These are phyloP conservation scores for Herpetomonas tarakana DNA, from an alignment of 208 protist genomes.

Conservation along the genomic window DNA sequence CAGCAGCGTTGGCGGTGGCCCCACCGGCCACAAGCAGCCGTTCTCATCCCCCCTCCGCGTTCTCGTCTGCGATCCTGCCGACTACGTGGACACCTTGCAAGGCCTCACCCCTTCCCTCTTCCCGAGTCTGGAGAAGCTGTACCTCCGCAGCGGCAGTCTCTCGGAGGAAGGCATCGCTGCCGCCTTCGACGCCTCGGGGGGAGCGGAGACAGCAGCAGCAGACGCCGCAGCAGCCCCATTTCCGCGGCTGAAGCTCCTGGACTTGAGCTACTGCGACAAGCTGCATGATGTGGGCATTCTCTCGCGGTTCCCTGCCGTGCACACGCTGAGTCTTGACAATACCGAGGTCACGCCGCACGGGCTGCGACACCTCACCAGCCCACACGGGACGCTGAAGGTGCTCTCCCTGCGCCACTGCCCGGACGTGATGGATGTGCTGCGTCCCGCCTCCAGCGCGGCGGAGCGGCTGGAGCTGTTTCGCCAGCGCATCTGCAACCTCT, in stretches of 20 bases:
- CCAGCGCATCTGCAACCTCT: conserved; percentile 22
- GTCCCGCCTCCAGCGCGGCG: conserved; percentile 15
- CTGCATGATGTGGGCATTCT: conserved; percentile 30
- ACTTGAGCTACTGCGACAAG: conserved; percentile 69
- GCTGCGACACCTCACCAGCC: conserved; percentile 21
- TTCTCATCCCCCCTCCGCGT: conserved; percentile 29
- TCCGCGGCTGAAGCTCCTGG: conserved; percentile 27
- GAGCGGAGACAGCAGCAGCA: no score
- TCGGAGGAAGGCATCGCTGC: conserved; percentile 11
- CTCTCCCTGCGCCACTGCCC: conserved; percentile 54
- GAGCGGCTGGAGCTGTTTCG: conserved; percentile 11
- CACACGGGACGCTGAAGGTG: conserved; percentile 22
- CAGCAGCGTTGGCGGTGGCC: not conserved
- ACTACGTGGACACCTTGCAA: conserved; percentile 31
- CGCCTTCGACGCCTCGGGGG: conserved; percentile 16
- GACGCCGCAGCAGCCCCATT: conserved; percentile 19
- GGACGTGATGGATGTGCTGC: conserved; percentile 12
- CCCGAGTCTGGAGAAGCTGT: conserved; percentile 33
- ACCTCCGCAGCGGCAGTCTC: conserved; percentile 54
- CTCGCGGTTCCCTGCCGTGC: conserved; percentile 25
- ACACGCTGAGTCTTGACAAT: conserved; percentile 54
- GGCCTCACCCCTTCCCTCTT: conserved; percentile 28
- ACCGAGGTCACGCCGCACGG: conserved; percentile 40
- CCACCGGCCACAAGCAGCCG: not conserved
- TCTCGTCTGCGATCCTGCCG: conserved; percentile 52